phyloP scores from a whole-genome alignment of 345 rosid genomes.

The Turnera subulata region DNA sequence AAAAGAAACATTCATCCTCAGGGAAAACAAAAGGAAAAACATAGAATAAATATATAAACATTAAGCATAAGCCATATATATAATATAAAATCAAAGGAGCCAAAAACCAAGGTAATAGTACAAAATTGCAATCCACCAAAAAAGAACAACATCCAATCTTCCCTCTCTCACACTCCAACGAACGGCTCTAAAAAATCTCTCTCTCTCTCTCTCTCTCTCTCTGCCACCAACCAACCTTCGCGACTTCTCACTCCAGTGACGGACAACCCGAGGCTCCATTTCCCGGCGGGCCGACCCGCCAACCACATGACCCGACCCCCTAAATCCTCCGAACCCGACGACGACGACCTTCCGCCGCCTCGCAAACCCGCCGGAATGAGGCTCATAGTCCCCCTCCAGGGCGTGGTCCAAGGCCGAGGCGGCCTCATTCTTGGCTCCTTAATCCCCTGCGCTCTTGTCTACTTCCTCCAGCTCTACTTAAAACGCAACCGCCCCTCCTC shows the following conservation, averaged over 20 bases:
- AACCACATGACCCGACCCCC: slow-evolving; percentile 27
- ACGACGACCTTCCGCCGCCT: slow-evolving; percentile 2
- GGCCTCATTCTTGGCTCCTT: slow-evolving; percentile 77
- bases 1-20: no score
- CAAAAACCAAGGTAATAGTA: no score
- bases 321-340: slow-evolving; percentile 7
- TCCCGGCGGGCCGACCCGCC: slow-evolving; percentile 10
- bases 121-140: neutral
- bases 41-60: no score
- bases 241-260: neutral
- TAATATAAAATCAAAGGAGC: no score
- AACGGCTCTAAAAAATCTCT: slow-evolving; percentile 1
- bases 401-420: slow-evolving; percentile 76
- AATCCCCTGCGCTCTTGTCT: slow-evolving; percentile 84
- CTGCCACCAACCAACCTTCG: neutral
- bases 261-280: neutral
- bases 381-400: slow-evolving; percentile 76
- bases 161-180: no score
- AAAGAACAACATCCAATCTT: slow-evolving; percentile 6
- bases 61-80: no score
- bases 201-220: no score
- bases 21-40: no score
- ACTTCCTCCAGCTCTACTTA: slow-evolving; percentile 63
- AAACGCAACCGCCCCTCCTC: slow-evolving; percentile 54
- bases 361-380: slow-evolving; percentile 50